Base-by-base conservation (phyloP, 345 rosid genomes). In the Hibiscus syriacus region DNA sequence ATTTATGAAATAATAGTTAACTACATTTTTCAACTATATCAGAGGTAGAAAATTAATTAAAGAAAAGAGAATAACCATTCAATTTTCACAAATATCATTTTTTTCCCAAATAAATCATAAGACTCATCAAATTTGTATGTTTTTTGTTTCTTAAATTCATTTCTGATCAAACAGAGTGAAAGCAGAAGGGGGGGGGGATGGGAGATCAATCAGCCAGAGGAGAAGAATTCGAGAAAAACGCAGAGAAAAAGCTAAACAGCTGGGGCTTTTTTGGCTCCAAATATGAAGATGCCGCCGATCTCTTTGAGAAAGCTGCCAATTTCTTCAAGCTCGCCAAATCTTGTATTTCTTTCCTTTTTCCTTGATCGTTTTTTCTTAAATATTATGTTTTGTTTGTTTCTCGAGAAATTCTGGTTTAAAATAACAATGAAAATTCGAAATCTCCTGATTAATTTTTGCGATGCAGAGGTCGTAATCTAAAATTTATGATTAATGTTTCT, bases 211-310 rank as follows among this genome's bases (percentile, higher is more conserved):
- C 75, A 13, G 85, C 79, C n/a, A 75, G 81, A 70, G 92, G 74
- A 8, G 87, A 85, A 36, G 92, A 87, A 6, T 82, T 74, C 78
- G 90, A 85, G 81, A 85, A 77, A 77, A 84, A 82, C 50, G 93
- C 93, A 2, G 93, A 88, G 77, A 88, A 84, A 74, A 87, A 87
- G 74, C 84, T 87, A 6, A 79, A 3, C 52, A 72, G 88, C 19
- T 87, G 90, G 90, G 82, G 83, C 3, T 30, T 87, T 16, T 79
- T 87, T 71, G 78, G 90, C 16, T 82, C 86, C 77, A 88, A 88
- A 71, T 41, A 71, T 54, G 93, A 88, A 60, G 89, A 85, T 76
- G 93, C 93, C 49, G 82, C 93, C 76, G 90, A 88, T 74, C 93
- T 88, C 73, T 85, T 76, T 75, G 90, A 84, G 16, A 88, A 88